Conservation (phyloP, 2,329 filamentous ascomycete genomes). For the Aureobasidium sp. region DNA sequence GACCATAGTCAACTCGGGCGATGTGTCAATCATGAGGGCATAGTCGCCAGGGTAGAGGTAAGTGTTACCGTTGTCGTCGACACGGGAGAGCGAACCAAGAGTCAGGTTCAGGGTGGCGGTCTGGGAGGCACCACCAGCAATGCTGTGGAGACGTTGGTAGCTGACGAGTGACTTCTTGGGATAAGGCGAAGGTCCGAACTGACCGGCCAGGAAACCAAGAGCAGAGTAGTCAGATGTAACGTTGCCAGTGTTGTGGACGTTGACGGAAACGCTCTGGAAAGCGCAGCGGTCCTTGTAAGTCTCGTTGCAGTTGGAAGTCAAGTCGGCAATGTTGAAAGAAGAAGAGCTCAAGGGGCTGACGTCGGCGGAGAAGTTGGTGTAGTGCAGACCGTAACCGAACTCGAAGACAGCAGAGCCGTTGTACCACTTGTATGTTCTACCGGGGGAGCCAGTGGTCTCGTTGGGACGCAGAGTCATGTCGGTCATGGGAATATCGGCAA, state of each 20-base stretch:
- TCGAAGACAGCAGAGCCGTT: constrained; percentile 42
- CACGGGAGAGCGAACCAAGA: constrained; percentile 45
- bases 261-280: constrained; percentile 37
- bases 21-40: constrained; percentile 40
- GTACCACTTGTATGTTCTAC: constrained; percentile 56
- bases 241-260: constrained; percentile 44
- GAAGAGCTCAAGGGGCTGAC: constrained; percentile 16
- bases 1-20: constrained; percentile 31
- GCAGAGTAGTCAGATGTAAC: constrained; percentile 47
- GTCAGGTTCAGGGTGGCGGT: constrained; percentile 37
- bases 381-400: constrained; percentile 53
- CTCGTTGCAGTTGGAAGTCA: constrained; percentile 32
- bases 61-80: constrained; percentile 44
- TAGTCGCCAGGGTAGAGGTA: constrained; percentile 51
- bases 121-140: constrained; percentile 22
- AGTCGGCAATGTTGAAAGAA: constrained; percentile 31
- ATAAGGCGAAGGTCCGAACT: constrained; percentile 44
- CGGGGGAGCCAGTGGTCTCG: constrained; percentile 35
- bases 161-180: constrained; percentile 48
- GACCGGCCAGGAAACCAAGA: constrained; percentile 44
- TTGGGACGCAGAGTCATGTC: constrained; percentile 50
- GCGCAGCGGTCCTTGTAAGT: constrained; percentile 38
- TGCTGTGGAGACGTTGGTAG: constrained; percentile 40
- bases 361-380: constrained; percentile 45
- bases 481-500: constrained; percentile 45